These are phyloP conservation scores for Colletotrichum chlorophyti DNA, from an alignment of 2,329 filamentous ascomycete species.

Conservation along the genomic window DNA sequence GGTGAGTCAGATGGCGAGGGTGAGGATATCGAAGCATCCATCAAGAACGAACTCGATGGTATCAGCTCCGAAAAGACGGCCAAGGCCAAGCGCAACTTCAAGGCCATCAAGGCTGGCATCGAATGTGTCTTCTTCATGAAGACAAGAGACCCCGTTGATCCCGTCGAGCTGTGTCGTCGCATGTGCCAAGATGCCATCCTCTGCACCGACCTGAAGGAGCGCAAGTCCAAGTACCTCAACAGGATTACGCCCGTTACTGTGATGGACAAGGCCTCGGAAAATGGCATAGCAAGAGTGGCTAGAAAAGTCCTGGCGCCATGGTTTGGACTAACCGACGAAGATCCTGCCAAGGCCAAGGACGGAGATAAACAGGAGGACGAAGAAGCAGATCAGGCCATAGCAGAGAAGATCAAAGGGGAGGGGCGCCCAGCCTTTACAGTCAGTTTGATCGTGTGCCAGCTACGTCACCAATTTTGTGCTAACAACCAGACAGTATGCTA, in stretches of 20 bases:
- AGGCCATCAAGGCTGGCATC: constrained; percentile 60
- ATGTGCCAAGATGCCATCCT: constrained; percentile 62
- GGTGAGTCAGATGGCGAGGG: constrained; percentile 48
- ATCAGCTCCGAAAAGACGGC: constrained; percentile 53
- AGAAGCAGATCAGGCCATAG: background rate
- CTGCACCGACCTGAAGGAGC: constrained; percentile 47
- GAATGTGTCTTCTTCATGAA: constrained; percentile 70
- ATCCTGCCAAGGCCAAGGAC: constrained; percentile 17
- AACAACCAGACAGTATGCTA: constrained; percentile 70
- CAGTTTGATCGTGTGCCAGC: constrained; percentile 35
- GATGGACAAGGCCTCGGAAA: constrained; percentile 71
- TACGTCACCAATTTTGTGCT: background rate
- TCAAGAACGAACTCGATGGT: constrained; percentile 72
- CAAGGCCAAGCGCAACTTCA: constrained; percentile 55
- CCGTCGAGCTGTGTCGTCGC: constrained; percentile 57
- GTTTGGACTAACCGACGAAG: constrained; percentile 57
- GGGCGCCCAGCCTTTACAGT: constrained; percentile 47
- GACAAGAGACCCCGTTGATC: constrained; percentile 61
- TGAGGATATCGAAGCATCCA: constrained; percentile 76
- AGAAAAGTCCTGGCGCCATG: constrained; percentile 66
- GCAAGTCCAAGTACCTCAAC: constrained; percentile 65
- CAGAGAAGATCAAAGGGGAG: constrained; percentile 18
- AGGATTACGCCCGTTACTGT: constrained; percentile 58
- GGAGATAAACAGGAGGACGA: constrained; percentile 21
- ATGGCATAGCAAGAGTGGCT: constrained; percentile 71